Conservation (phyloP, 2,329 filamentous ascomycete genomes). For the Botrytis sinoallii region DNA sequence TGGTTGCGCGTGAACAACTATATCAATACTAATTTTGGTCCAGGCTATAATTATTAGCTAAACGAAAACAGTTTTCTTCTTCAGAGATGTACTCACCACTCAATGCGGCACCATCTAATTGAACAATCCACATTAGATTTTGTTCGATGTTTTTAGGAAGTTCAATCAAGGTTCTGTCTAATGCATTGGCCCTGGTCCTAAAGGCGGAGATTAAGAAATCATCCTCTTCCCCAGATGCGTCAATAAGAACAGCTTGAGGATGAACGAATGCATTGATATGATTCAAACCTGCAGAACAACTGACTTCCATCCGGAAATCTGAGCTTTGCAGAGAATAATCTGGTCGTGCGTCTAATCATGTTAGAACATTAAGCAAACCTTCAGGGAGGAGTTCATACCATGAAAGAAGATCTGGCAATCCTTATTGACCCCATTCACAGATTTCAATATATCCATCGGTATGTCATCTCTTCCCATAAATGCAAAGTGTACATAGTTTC, state of each 20-base stretch:
- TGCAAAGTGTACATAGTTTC: slow-evolving; percentile 77
- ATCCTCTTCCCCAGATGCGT: slow-evolving; percentile 66
- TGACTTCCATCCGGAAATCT: slow-evolving; percentile 64
- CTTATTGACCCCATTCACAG: slow-evolving; percentile 75
- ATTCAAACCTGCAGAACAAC: slow-evolving; percentile 63
- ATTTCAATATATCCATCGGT: slow-evolving; percentile 63
- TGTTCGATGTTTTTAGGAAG: slow-evolving; percentile 63
- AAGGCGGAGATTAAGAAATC: slow-evolving; percentile 62
- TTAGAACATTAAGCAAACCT: slow-evolving; percentile 19
- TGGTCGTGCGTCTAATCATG: slow-evolving; percentile 65
- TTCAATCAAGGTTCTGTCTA: slow-evolving; percentile 66
- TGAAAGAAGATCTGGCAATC: slow-evolving; percentile 63
- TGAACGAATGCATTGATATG: slow-evolving; percentile 73
- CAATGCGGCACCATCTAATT: slow-evolving; percentile 70
- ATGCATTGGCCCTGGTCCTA: slow-evolving; percentile 50
- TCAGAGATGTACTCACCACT: slow-evolving; percentile 46
- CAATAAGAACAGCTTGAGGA: slow-evolving; percentile 66
- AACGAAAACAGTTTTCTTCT: slow-evolving; percentile 13
- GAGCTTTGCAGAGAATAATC: slow-evolving; percentile 70
- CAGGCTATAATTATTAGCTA: slow-evolving; percentile 55
- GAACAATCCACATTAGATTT: slow-evolving; percentile 72
- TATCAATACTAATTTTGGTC: slow-evolving; percentile 75
- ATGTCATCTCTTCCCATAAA: slow-evolving; percentile 73
- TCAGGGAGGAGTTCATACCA: slow-evolving; percentile 38
- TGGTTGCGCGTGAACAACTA: slow-evolving; percentile 74